Percentiles rank a stretch among this genome's conserved stretches.
phyloP scores from a whole-genome alignment of 2,329 filamentous ascomycete genomes.

The Ophiognomonia clavigignenti-juglandacearum region DNA sequence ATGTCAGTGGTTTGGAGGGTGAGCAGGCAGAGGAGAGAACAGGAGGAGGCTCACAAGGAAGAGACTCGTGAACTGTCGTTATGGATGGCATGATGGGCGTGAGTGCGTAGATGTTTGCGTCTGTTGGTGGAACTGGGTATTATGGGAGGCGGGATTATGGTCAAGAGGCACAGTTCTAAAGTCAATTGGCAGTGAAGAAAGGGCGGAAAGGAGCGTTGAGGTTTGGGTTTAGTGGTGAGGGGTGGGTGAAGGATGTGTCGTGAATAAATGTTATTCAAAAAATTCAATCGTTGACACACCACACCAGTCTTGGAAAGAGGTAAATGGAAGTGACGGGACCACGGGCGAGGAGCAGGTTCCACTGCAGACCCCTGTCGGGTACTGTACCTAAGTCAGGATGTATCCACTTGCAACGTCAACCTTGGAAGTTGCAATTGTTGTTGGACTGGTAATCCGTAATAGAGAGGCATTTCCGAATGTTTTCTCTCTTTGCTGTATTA shows the following conservation, averaged over 20 bases:
- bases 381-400: too few relatives aligned
- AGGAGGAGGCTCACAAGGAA: conserved; percentile 61
- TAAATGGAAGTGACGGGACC: too few relatives aligned
- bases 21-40: conserved; percentile 11
- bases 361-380: too few relatives aligned
- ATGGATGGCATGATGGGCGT: conserved; percentile 57
- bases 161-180: background rate
- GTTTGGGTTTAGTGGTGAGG: background rate
- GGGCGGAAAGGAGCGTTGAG: background rate
- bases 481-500: background rate
- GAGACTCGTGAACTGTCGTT: conserved; percentile 68
- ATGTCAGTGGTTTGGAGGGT: background rate
- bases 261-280: background rate
- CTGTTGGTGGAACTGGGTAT: background rate
- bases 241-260: background rate
- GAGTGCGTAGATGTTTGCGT: background rate
- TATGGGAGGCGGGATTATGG: too few relatives aligned
- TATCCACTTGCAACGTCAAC: background rate
- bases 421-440: too few relatives aligned
- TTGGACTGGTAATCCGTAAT: background rate
- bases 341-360: too few relatives aligned
- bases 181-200: background rate
- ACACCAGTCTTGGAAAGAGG: background rate
- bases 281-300: background rate
- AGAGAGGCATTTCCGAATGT: background rate